Percentiles rank a stretch among this genome's conserved stretches.
phyloP scores from a whole-genome alignment of 257 asterid genomes.

The Salvia miltiorrhiza region DNA sequence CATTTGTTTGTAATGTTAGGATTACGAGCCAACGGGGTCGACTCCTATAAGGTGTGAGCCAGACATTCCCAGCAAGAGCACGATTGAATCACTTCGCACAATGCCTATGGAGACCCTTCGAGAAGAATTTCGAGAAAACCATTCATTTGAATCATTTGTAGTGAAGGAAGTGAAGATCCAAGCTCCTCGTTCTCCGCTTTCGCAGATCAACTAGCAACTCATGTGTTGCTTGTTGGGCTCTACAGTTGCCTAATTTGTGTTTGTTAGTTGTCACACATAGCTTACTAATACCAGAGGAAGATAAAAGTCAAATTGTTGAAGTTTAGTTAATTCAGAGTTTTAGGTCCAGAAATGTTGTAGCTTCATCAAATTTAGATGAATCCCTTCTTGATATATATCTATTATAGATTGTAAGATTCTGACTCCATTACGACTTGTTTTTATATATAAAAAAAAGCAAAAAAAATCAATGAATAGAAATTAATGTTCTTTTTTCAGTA shows the following conservation, averaged over 20 bases:
- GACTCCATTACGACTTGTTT: no score
- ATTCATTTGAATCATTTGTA: conserved; percentile 40
- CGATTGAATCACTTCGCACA: conserved; percentile 70
- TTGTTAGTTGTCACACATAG: conserved; percentile 32
- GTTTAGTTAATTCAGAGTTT: no score
- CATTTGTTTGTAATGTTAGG: conserved; percentile 32
- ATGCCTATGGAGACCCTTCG: conserved; percentile 70
- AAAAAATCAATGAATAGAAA: no score
- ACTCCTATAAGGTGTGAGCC: conserved; percentile 58
- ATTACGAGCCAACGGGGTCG: conserved; percentile 70
- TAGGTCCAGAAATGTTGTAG: conserved; percentile 16
- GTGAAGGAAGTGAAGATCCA: conserved; percentile 48
- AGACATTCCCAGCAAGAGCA: conserved; percentile 62
- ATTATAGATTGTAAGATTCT: conserved; percentile 18
- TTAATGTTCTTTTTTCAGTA: no score
- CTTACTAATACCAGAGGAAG: not conserved
- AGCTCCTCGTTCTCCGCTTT: conserved; percentile 67
- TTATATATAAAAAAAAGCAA: no score
- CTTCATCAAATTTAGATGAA: conserved; percentile 11
- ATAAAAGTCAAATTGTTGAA: not conserved
- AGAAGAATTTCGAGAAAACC: conserved; percentile 68
- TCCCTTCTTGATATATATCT: conserved; percentile 45
- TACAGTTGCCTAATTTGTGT: conserved; percentile 20
- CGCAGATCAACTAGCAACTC: conserved; percentile 52
- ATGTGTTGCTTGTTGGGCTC: not conserved